phyloP scores from a whole-genome alignment of 2,329 filamentous ascomycete species.

The Xylariaceae sp. region DNA sequence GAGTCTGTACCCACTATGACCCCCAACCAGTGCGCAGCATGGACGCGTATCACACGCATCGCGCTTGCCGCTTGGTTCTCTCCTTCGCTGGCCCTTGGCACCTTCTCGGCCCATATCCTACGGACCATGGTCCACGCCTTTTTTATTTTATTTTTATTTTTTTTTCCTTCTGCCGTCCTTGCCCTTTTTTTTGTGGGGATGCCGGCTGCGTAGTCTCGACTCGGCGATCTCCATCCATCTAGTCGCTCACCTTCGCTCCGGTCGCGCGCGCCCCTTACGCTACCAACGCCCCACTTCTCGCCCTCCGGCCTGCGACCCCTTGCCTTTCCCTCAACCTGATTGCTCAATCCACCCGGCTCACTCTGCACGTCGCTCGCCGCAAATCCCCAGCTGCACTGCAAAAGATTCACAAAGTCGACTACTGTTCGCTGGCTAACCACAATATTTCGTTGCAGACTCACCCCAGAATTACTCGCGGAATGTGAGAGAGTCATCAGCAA shows the following conservation, averaged over 20 bases:
- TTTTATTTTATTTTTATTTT: neutral
- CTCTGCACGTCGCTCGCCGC: neutral
- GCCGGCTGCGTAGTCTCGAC: slow-evolving; percentile 27
- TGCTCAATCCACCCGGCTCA: slow-evolving; percentile 3
- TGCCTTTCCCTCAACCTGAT: slow-evolving; percentile 4
- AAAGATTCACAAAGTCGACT: neutral
- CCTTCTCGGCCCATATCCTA: neutral
- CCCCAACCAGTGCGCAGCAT: slow-evolving; percentile 11
- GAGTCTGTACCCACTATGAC: slow-evolving; percentile 9
- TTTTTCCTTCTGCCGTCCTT: neutral
- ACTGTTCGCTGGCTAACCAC: slow-evolving; percentile 10
- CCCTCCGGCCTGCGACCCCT: slow-evolving; percentile 3
- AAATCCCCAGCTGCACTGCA: neutral
- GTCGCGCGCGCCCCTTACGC: slow-evolving; percentile 13
- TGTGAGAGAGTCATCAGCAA: slow-evolving; percentile 57
- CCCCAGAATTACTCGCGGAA: slow-evolving; percentile 53
- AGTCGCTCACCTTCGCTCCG: slow-evolving; percentile 5
- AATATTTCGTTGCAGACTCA: slow-evolving; percentile 36
- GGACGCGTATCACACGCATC: slow-evolving; percentile 9
- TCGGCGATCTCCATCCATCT: slow-evolving; percentile 24
- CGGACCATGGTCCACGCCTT: slow-evolving; percentile 3
- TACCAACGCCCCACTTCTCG: slow-evolving; percentile 3
- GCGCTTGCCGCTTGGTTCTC: slow-evolving; percentile 11
- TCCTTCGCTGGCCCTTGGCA: neutral
- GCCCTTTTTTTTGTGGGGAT: slow-evolving; percentile 13